Evolutionary conservation across 768 basidiomycete genomes (phyloP), one percentile per base, ranked within the genome.

Genomic region (Termitomyces heimii): DNA sequence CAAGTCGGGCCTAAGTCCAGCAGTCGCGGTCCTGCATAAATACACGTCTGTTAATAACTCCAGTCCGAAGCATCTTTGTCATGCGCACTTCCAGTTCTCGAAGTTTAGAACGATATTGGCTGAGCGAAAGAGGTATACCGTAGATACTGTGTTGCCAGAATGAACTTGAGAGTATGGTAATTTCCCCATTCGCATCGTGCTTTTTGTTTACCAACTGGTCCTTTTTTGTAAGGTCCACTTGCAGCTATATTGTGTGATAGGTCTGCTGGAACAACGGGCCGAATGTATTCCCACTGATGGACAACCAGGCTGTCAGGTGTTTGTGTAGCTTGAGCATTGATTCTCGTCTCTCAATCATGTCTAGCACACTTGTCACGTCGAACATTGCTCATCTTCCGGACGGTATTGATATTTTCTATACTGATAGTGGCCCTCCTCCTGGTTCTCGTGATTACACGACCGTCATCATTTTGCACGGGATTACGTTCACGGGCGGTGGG

Each of bases 381-480:
- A 48, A 56, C 22, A 60, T 31, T 32, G 55, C 52, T 20, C 59
- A 60, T 14, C 32, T 60, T 20, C 22, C 49, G n/a, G 40, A 37
- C 14, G 73, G 68, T 5, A 66, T 63, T 42, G 58, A 69, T 14
- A 62, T 75, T 8, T 66, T 54, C 47, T 75, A 66, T 57, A 67
- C 65, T 29, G 75, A 75, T 60, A 72, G 68, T 48, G 75, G 75
- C 4, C 62, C 71, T 16, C 63, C 67, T 13, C 63, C 64, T 0
- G 37, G 54, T 22, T 66, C 69, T 12, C 31, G 35, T 18, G 64
- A 71, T 53, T 76, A 75, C 55, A 74, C 72, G 2, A 76, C 74
- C 2, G 45, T 76, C 12, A 54, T 76, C 7, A 57, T 73, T 16
- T 53, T 71, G 32, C 74, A 77, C 52, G 75, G 75, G 18, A 66